Percentiles rank a stretch among this genome's conserved stretches.
Evolutionary conservation across 2,329 filamentous ascomycete species (phyloP).

Genomic region (Ophiostoma pallidulum): DNA sequence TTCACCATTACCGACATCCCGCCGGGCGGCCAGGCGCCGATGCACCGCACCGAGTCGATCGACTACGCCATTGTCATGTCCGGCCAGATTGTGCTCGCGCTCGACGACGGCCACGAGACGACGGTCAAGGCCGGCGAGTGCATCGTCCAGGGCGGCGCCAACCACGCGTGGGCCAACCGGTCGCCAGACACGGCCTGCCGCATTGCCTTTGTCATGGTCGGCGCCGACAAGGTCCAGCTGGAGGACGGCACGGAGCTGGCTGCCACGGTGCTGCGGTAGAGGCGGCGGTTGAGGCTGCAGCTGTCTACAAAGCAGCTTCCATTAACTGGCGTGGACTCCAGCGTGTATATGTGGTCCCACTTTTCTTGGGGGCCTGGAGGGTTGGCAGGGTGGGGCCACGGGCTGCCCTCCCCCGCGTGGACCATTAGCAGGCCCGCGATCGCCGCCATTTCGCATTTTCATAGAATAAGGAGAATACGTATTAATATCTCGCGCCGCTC

Average conservation of each 20-base stretch:
- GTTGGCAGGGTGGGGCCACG: too few relatives aligned
- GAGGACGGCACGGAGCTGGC: conserved; percentile 27
- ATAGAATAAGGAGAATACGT: conserved; percentile 3
- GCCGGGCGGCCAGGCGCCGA: conserved; percentile 24
- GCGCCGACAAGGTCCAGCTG: conserved; percentile 30
- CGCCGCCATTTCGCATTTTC: too few relatives aligned
- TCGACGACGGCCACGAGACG: conserved; percentile 33
- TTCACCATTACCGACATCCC: conserved; percentile 27
- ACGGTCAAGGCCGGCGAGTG: conserved; percentile 28
- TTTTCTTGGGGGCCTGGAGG: too few relatives aligned
- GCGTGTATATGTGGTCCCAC: too few relatives aligned
- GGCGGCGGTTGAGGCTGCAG: too few relatives aligned
- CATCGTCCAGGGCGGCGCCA: conserved; percentile 33
- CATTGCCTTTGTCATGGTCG: conserved; percentile 32
- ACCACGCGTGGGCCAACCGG: conserved; percentile 36
- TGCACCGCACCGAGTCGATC: conserved; percentile 33
- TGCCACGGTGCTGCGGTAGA: not conserved
- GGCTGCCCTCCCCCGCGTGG: too few relatives aligned
- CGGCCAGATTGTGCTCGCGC: conserved; percentile 30
- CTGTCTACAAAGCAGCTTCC: too few relatives aligned
- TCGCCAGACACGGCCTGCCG: conserved; percentile 27
- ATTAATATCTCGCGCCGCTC: not conserved
- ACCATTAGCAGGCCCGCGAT: too few relatives aligned
- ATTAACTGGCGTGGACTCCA: too few relatives aligned
- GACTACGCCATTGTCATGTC: conserved; percentile 32